These are phyloP conservation scores for Colletotrichum sp. DNA, from an alignment of 2,329 filamentous ascomycete genomes.

Conservation along the genomic window DNA sequence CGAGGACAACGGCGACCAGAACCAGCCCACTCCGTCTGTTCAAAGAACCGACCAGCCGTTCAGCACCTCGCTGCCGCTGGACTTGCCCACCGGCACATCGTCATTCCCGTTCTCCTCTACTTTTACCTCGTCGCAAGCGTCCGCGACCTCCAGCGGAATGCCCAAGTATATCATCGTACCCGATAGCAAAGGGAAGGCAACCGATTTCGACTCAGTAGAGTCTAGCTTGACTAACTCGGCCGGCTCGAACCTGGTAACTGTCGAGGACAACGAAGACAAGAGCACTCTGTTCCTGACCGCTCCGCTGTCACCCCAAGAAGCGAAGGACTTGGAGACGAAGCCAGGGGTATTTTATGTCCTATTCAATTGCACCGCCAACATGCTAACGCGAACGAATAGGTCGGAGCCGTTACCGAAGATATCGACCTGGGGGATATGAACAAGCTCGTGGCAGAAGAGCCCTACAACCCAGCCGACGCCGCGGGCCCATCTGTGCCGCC, in stretches of 20 bases:
- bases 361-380: neutral
- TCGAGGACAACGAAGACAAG: neutral
- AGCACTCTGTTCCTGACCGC: neutral
- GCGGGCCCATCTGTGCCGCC: neutral
- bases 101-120: neutral
- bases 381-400: neutral
- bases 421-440: neutral
- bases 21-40: neutral
- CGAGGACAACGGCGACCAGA: neutral
- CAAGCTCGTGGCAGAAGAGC: neutral
- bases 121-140: neutral
- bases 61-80: neutral
- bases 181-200: neutral
- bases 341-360: neutral
- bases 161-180: neutral
- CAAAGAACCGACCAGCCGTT: neutral
- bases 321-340: neutral
- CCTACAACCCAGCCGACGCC: neutral
- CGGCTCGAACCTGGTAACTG: neutral
- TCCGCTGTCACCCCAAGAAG: neutral
- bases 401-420: neutral
- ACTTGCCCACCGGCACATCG: neutral
- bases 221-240: neutral
- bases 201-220: neutral
- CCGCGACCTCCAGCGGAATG: neutral